A percentile compares a stretch with the other conserved stretches of the same genome.
Conservation (phyloP, 2,329 filamentous ascomycete species). For the Hypoxylon sp. region DNA sequence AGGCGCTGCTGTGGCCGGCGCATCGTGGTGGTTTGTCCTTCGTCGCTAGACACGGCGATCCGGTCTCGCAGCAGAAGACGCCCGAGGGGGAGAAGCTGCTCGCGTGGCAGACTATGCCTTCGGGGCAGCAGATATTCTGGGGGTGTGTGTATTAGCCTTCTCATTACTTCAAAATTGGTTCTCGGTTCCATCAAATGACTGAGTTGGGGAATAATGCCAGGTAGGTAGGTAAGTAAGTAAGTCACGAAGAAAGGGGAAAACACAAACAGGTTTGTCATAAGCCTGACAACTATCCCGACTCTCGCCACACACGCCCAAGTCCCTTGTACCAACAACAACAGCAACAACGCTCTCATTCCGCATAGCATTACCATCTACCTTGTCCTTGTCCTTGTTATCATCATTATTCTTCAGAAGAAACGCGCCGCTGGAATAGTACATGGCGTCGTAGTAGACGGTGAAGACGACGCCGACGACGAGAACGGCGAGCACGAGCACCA, state of each 20-base stretch:
- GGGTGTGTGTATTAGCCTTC: no score
- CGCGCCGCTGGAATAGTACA: slow-evolving; percentile 32
- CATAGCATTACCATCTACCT: no score
- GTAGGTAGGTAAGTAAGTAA: background rate
- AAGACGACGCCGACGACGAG: slow-evolving; percentile 38
- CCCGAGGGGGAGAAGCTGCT: slow-evolving; percentile 35
- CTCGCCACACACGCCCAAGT: slow-evolving; percentile 10
- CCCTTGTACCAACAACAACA: no score
- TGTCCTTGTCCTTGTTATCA: background rate
- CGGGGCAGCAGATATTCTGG: slow-evolving; percentile 39
- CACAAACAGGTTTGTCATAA: slow-evolving; percentile 27
- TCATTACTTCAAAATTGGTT: no score
- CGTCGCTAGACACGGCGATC: slow-evolving; percentile 7
- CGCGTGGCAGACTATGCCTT: slow-evolving; percentile 28
- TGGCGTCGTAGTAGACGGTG: slow-evolving; percentile 36
- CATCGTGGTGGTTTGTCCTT: slow-evolving; percentile 24
- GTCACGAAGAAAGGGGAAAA: background rate
- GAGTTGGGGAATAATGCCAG: background rate
- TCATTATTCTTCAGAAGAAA: slow-evolving; percentile 22
- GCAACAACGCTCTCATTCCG: background rate
- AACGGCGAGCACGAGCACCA: slow-evolving; percentile 33
- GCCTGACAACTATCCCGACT: slow-evolving; percentile 29
- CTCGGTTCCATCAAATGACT: no score
- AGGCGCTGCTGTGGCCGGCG: slow-evolving; percentile 13
- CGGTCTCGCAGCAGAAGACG: slow-evolving; percentile 36